Evolutionary conservation across 2,329 filamentous ascomycete species (phyloP), one percentile per base, ranked within the genome.

Genomic region (Colletotrichum liaoningense): DNA sequence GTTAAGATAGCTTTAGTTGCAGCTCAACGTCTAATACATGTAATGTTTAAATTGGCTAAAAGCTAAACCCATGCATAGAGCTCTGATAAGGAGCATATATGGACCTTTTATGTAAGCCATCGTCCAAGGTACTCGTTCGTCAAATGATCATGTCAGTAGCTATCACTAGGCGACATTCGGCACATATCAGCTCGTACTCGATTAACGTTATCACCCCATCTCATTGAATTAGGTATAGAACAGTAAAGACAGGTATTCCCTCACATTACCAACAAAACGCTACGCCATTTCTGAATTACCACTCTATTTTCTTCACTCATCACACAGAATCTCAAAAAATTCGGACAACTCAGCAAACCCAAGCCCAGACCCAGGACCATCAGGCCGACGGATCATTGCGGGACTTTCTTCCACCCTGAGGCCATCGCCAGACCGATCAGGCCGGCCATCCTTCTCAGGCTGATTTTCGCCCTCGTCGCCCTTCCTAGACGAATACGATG

Each of bases 321-420:
- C 67, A 55, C 67, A 70, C 30, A 19, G 22, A 55, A 70, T 70
- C 38, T 70, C 62, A 19, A 30, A 70, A n/a, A 59, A 70, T 9
- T 70, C 54, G 22, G 57, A 70, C 55, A 70, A 35, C 22, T 66
- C 42, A 26, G 12, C 9, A 8, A 66, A 59, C 2, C n/a, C 42
- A 16, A 55, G 35, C 12, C 67, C 60, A 30, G 60, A 38, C 8
- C n/a, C 60, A 22, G 67, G 26, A 11, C 28, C 58, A 19, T 52
- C 49, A 30, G 63, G 59, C 3, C 63, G 14, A 26, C 52, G 35
- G 30, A 35, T 52, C 67, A 52, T 19, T 16, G 52, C 67, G 14
- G 54, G 7, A 46, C 62, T 69, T 9, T 69, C 54, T 49, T 69
- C 58, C 11, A 30, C 16, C 16, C 35, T 42, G 35, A 46, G 35